phyloP scores from a whole-genome alignment of 768 basidiomycete species.

The Leccinum fibrillosum region DNA sequence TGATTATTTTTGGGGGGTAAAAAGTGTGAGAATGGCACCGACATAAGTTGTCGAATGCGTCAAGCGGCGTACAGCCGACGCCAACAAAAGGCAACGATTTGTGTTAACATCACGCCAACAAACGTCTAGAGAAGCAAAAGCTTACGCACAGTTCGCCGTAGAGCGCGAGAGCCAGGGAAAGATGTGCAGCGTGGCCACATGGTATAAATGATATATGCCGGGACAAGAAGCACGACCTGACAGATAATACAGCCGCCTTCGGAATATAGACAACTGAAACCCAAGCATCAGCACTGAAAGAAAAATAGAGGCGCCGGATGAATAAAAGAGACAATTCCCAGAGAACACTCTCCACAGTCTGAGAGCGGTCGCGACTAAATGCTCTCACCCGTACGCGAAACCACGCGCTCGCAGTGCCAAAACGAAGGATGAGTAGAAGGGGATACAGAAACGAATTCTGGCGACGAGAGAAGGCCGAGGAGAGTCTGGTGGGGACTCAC shows the following conservation, averaged over 20 bases:
- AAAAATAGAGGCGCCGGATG: background rate
- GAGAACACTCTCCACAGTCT: slow-evolving; percentile 1
- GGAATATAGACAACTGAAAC: slow-evolving; percentile 62
- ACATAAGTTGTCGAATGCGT: slow-evolving; percentile 5
- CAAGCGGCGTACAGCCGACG: slow-evolving; percentile 14
- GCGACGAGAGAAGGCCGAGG: slow-evolving; percentile 10
- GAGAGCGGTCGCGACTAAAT: background rate
- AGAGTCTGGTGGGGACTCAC: slow-evolving; percentile 23
- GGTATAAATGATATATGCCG: slow-evolving; percentile 41
- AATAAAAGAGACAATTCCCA: slow-evolving; percentile 4
- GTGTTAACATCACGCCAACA: slow-evolving; percentile 6
- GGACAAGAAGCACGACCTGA: slow-evolving; percentile 50
- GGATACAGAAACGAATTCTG: background rate
- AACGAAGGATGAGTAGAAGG: background rate
- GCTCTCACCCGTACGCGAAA: background rate
- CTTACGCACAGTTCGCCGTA: slow-evolving; percentile 60
- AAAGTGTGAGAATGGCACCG: slow-evolving; percentile 10
- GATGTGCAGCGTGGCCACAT: slow-evolving; percentile 56
- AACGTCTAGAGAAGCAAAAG: background rate
- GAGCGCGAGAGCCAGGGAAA: slow-evolving; percentile 60
- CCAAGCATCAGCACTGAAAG: slow-evolving; percentile 5
- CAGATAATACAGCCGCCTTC: slow-evolving; percentile 59
- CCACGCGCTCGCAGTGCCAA: background rate
- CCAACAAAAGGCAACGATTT: slow-evolving; percentile 1
- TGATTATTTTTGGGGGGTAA: slow-evolving; percentile 17